These are phyloP conservation scores for Phytophthora citrophthora DNA, from an alignment of 352 stramenopile genomes.

Conservation along the genomic window DNA sequence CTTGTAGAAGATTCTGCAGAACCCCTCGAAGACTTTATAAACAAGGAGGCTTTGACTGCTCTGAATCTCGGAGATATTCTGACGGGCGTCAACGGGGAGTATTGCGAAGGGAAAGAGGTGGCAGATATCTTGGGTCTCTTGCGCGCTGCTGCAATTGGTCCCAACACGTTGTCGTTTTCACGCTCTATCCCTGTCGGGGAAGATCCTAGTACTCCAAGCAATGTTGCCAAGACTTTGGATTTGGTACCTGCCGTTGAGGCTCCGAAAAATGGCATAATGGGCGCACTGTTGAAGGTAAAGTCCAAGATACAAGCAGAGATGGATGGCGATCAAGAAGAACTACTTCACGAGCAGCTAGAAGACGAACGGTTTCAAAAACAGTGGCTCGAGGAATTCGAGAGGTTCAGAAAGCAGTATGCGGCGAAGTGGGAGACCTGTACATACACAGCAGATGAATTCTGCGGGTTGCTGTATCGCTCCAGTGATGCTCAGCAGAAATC, in stretches of 20 bases:
- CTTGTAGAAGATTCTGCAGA: constrained; percentile 32
- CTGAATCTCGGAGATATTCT: constrained; percentile 49
- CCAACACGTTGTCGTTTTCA: constrained; percentile 45
- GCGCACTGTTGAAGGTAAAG: constrained; percentile 61
- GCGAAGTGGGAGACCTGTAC: constrained; percentile 72
- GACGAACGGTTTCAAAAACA: constrained; percentile 56
- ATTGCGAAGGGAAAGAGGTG: constrained; percentile 33
- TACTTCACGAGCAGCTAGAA: constrained; percentile 46
- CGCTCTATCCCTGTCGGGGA: constrained; percentile 3
- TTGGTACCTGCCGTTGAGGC: not conserved
- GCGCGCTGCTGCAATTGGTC: constrained; percentile 28
- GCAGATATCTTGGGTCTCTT: constrained; percentile 39
- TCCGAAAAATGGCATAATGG: constrained; percentile 51
- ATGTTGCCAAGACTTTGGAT: not conserved
- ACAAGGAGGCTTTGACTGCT: not conserved
- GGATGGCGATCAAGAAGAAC: constrained; percentile 44
- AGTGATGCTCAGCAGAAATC: constrained; percentile 54
- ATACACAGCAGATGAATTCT: constrained; percentile 74
- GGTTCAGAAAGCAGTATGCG: constrained; percentile 49
- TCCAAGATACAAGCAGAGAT: constrained; percentile 66
- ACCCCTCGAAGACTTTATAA: not conserved
- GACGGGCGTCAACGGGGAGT: constrained; percentile 35
- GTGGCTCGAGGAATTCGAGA: constrained; percentile 68
- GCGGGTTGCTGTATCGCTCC: constrained; percentile 61
- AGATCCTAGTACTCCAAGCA: not conserved